phyloP scores from a whole-genome alignment of 2,329 filamentous ascomycete genomes.

The Aspergillus novofumigatus region DNA sequence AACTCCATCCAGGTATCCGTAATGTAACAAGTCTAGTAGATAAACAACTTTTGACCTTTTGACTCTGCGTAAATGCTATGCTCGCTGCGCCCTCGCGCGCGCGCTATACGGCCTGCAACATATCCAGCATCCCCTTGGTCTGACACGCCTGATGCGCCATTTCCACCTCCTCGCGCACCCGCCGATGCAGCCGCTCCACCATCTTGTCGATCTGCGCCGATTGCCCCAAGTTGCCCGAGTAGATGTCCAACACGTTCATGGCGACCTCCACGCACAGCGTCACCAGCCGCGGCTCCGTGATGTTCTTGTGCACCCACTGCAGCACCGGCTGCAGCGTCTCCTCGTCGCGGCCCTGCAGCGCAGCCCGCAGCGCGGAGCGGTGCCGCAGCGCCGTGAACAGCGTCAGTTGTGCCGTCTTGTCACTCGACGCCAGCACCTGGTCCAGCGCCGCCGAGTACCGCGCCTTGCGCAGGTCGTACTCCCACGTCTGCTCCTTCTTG shows the following conservation, averaged over 20 bases:
- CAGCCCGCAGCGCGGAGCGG: constrained; percentile 75
- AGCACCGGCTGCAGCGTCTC: constrained; percentile 75
- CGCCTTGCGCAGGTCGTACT: constrained; percentile 72
- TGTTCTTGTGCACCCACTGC: constrained; percentile 74
- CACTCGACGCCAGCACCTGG: constrained; percentile 60
- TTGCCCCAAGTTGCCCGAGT: constrained; percentile 71
- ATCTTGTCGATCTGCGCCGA: constrained; percentile 68
- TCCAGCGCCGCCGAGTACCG: constrained; percentile 76
- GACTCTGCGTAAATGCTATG: no score
- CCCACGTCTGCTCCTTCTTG: constrained; percentile 71
- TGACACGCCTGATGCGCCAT: constrained; percentile 76
- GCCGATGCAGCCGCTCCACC: constrained; percentile 64
- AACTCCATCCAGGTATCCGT: constrained; percentile 14
- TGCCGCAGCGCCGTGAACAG: constrained; percentile 81
- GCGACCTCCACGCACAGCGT: constrained; percentile 77
- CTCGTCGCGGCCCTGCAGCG: constrained; percentile 78
- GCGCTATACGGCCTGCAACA: constrained; percentile 46
- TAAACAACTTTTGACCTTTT: neutral
- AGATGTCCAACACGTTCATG: constrained; percentile 79
- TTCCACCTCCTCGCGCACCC: constrained; percentile 74
- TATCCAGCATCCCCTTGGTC: constrained; percentile 84
- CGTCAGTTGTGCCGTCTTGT: constrained; percentile 65
- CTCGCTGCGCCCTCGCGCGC: no score
- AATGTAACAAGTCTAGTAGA: neutral
- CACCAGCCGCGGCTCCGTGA: constrained; percentile 78